These are phyloP conservation scores for Cercospora sp. DNA, from an alignment of 2,329 filamentous ascomycete species.

Conservation along the genomic window DNA sequence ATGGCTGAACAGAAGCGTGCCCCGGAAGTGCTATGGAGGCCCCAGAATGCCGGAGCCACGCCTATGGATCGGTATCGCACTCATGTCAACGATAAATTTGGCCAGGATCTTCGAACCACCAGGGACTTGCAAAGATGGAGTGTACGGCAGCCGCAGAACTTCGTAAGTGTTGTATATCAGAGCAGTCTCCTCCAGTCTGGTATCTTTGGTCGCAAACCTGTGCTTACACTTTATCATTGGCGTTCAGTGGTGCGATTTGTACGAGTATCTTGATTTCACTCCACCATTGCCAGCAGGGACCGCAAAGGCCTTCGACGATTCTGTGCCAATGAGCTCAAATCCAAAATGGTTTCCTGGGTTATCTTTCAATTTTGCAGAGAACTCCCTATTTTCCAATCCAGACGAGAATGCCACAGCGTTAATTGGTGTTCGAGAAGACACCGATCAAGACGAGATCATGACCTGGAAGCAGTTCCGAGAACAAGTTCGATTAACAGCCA, in stretches of 20 bases:
- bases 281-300: slow-evolving; percentile 38
- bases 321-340: slow-evolving; percentile 40
- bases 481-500: slow-evolving; percentile 41
- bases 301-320: slow-evolving; percentile 43
- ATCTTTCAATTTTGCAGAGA: slow-evolving; percentile 46
- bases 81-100: slow-evolving; percentile 36
- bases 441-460: slow-evolving; percentile 40
- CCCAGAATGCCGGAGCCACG: slow-evolving; percentile 25
- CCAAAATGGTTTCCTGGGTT: slow-evolving; percentile 44
- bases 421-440: slow-evolving; percentile 44
- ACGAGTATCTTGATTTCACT: slow-evolving; percentile 41
- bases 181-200: neutral
- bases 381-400: slow-evolving; percentile 42
- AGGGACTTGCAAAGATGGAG: slow-evolving; percentile 46
- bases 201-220: too few species aligned
- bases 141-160: slow-evolving; percentile 43
- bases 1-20: neutral
- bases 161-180: slow-evolving; percentile 20
- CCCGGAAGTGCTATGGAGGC: slow-evolving; percentile 32
- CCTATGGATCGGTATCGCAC: slow-evolving; percentile 37
- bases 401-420: slow-evolving; percentile 41
- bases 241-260: slow-evolving; percentile 44
- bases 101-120: slow-evolving; percentile 30
- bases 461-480: slow-evolving; percentile 46
- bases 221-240: neutral